Percentiles rank a stretch among this genome's conserved stretches.
Evolutionary conservation across 495 filamentous ascomycete genomes (phyloP).

Genomic region (Saxophila tyrrhenica): DNA sequence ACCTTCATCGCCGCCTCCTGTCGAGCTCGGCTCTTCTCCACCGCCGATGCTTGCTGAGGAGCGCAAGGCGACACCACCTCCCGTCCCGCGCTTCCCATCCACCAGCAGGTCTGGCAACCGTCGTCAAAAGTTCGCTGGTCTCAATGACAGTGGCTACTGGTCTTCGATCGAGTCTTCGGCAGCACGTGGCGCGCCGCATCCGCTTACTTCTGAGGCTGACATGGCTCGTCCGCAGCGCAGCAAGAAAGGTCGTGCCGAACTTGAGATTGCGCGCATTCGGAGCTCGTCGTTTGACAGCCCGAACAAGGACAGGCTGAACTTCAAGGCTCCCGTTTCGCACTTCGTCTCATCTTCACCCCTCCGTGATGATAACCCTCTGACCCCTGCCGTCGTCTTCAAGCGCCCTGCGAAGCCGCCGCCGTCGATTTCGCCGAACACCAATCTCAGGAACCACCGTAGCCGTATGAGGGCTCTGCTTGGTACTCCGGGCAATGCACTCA

Average conservation of each 20-base stretch:
- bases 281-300: constrained; percentile 91
- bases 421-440: constrained; percentile 88
- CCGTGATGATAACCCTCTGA: constrained; percentile 39
- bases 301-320: constrained; percentile 43
- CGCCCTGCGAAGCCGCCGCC: constrained; percentile 69
- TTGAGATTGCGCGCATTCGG: constrained; percentile 88
- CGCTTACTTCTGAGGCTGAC: constrained; percentile 58
- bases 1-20: constrained; percentile 50
- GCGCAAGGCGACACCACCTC: constrained; percentile 66
- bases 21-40: constrained; percentile 72
- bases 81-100: constrained; percentile 45
- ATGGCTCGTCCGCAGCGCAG: constrained; percentile 57
- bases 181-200: constrained; percentile 53
- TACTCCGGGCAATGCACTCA: constrained; percentile 67
- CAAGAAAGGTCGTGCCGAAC: constrained; percentile 83
- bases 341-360: constrained; percentile 54
- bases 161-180: constrained; percentile 93
- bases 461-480: constrained; percentile 78
- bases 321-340: constrained; percentile 37
- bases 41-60: constrained; percentile 50
- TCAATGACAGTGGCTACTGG: constrained; percentile 95
- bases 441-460: constrained; percentile 82
- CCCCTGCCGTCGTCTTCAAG: constrained; percentile 76
- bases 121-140: constrained; percentile 58
- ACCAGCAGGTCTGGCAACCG: constrained; percentile 45